These are phyloP conservation scores for Termitomyces sp. DNA, from an alignment of 768 basidiomycete species.

Conservation along the genomic window DNA sequence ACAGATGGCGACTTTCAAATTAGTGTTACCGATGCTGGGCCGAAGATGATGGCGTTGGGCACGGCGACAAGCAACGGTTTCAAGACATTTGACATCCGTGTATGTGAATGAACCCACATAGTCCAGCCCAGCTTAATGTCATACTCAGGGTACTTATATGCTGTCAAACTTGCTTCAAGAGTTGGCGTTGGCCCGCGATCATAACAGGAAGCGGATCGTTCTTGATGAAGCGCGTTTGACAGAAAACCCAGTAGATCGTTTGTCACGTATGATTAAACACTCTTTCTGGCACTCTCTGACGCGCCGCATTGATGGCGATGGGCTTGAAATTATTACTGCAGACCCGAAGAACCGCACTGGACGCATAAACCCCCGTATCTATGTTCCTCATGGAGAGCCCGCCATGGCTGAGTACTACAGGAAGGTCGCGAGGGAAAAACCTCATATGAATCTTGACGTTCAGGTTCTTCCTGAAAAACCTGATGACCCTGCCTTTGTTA, in stretches of 20 bases:
- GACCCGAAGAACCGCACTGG: constrained; percentile 97
- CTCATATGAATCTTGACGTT: constrained; percentile 91
- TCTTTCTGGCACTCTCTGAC: constrained; percentile 99
- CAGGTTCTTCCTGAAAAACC: constrained; percentile 83
- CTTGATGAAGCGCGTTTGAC: constrained; percentile 98
- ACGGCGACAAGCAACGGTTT: constrained; percentile 97
- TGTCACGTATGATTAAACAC: constrained; percentile 95
- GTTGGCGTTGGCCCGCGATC: constrained; percentile 92
- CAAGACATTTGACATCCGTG: constrained; percentile 95
- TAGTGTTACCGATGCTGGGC: constrained; percentile 92
- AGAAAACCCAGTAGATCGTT: constrained; percentile 95
- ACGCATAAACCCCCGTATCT: constrained; percentile 87
- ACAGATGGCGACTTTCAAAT: constrained; percentile 97
- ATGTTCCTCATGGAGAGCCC: constrained; percentile 90
- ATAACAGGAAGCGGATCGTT: constrained; percentile 92
- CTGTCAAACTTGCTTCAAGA: constrained; percentile 98
- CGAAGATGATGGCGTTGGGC: constrained; percentile 92
- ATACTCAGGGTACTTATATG: constrained; percentile 91
- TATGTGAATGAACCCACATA: constrained; percentile 27
- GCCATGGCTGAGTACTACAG: constrained; percentile 96
- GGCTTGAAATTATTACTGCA: constrained; percentile 94
- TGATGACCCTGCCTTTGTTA: constrained; percentile 85
- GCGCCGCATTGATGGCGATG: constrained; percentile 94
- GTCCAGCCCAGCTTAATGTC: constrained; percentile 7
- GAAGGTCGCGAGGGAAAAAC: constrained; percentile 84